A percentile compares a stretch with the other conserved stretches of the same genome.
phyloP scores from a whole-genome alignment of 2,329 filamentous ascomycete genomes.

The Onygenales sp. region DNA sequence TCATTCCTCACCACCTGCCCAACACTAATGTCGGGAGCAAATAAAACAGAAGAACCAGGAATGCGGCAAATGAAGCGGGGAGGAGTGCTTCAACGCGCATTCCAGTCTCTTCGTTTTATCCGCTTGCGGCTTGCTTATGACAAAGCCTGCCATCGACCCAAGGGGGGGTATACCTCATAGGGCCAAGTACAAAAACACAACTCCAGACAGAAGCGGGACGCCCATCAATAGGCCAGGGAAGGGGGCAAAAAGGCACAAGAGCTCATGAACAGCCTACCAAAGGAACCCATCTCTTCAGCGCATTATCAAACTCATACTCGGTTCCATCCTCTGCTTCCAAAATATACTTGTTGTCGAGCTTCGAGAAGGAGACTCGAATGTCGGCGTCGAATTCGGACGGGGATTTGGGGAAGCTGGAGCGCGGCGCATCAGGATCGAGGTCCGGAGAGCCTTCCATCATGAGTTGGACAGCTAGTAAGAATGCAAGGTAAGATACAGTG shows the following conservation, averaged over 20 bases:
- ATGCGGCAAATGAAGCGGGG: not conserved
- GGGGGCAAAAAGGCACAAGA: slow-evolving; percentile 6
- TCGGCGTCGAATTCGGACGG: slow-evolving; percentile 64
- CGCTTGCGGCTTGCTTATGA: too few species aligned
- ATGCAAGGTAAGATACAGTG: too few species aligned
- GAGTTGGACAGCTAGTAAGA: too few species aligned
- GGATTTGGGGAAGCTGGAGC: slow-evolving; percentile 41
- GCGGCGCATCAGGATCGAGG: not conserved
- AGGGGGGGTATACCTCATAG: too few species aligned
- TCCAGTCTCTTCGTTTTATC: too few species aligned
- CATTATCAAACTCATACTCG: slow-evolving; percentile 73
- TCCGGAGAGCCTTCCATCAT: slow-evolving; percentile 6
- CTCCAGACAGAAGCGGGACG: not conserved
- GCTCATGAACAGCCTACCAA: slow-evolving; percentile 35
- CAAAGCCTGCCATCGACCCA: too few species aligned
- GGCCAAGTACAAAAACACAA: too few species aligned
- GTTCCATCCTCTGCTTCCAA: slow-evolving; percentile 75
- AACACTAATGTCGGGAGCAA: not conserved
- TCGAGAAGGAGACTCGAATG: slow-evolving; percentile 79
- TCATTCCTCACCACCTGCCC: not conserved
- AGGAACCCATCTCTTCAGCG: slow-evolving; percentile 65
- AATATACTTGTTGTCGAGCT: slow-evolving; percentile 69
- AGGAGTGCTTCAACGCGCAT: too few species aligned
- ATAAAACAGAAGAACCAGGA: not conserved
- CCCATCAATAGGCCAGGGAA: slow-evolving; percentile 5